These are phyloP conservation scores for Epithele typhae DNA, from an alignment of 768 basidiomycete genomes.

Conservation along the genomic window DNA sequence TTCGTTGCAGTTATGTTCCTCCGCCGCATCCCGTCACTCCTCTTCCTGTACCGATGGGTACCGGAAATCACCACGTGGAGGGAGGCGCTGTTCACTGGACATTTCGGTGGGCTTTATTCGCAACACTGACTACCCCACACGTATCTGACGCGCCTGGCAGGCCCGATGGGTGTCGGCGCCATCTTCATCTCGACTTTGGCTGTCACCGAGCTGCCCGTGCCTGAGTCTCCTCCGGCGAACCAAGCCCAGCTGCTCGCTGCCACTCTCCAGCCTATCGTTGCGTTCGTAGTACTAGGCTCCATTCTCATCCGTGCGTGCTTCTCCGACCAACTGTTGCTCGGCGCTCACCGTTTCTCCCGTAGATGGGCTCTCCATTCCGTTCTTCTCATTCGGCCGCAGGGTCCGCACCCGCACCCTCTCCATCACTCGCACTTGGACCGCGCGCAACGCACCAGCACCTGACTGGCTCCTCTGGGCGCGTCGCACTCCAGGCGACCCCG, in stretches of 20 bases:
- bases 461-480: slow-evolving; percentile 44
- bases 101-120: slow-evolving; percentile 81
- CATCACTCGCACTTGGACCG: slow-evolving; percentile 40
- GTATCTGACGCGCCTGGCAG: too few relatives aligned
- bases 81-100: slow-evolving; percentile 88
- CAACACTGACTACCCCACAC: too few relatives aligned
- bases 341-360: background rate
- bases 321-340: too few relatives aligned
- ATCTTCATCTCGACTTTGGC: slow-evolving; percentile 84
- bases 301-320: slow-evolving; percentile 68
- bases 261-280: slow-evolving; percentile 75
- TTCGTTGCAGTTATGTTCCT: slow-evolving; percentile 65
- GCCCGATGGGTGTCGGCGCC: slow-evolving; percentile 82
- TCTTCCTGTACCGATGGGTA: slow-evolving; percentile 76
- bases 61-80: slow-evolving; percentile 83
- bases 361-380: slow-evolving; percentile 72
- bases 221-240: slow-evolving; percentile 54
- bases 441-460: slow-evolving; percentile 25
- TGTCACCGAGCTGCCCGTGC: slow-evolving; percentile 51
- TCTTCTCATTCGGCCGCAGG: slow-evolving; percentile 51
- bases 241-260: slow-evolving; percentile 73
- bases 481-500: slow-evolving; percentile 17
- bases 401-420: slow-evolving; percentile 44
- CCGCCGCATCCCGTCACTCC: slow-evolving; percentile 75
- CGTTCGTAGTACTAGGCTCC: slow-evolving; percentile 84